Percentiles rank a stretch among this genome's conserved stretches.
phyloP scores from a whole-genome alignment of 305 asterid species.

The Andrographis paniculata region DNA sequence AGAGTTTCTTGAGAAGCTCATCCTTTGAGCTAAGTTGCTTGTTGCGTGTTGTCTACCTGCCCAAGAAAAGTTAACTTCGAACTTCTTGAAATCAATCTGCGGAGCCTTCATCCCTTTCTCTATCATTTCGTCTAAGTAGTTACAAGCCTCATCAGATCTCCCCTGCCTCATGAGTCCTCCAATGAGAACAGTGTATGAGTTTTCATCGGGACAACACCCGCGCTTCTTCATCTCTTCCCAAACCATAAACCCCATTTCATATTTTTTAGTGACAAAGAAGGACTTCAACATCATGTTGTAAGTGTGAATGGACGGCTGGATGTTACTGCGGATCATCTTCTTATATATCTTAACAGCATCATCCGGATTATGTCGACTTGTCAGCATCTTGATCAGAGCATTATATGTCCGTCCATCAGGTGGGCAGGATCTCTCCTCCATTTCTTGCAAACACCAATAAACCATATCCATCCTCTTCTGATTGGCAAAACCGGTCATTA shows the following conservation, averaged over 20 bases:
- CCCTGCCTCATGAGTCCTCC: constrained; percentile 77
- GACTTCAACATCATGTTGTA: constrained; percentile 85
- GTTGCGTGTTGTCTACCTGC: constrained; percentile 37
- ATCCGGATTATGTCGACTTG: constrained; percentile 51
- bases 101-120: constrained; percentile 84
- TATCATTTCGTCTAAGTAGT: constrained; percentile 69
- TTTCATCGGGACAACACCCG: constrained; percentile 85
- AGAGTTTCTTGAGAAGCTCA: constrained; percentile 47
- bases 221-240: constrained; percentile 90
- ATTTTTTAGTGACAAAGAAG: constrained; percentile 41
- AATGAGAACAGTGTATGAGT: constrained; percentile 52
- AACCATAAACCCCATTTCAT: constrained; percentile 55
- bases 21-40: constrained; percentile 51
- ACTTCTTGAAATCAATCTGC: constrained; percentile 51
- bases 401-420: constrained; percentile 65
- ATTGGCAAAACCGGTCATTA: constrained; percentile 73
- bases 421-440: constrained; percentile 64
- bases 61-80: constrained; percentile 44
- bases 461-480: constrained; percentile 61
- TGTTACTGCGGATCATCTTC: constrained; percentile 52
- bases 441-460: constrained; percentile 49
- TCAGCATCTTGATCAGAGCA: constrained; percentile 75
- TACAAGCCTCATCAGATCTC: constrained; percentile 51
- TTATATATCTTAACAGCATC: constrained; percentile 70
- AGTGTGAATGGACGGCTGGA: constrained; percentile 65